Evolutionary conservation across 768 basidiomycete species (phyloP).

Genomic region (Calvatia gigantea): DNA sequence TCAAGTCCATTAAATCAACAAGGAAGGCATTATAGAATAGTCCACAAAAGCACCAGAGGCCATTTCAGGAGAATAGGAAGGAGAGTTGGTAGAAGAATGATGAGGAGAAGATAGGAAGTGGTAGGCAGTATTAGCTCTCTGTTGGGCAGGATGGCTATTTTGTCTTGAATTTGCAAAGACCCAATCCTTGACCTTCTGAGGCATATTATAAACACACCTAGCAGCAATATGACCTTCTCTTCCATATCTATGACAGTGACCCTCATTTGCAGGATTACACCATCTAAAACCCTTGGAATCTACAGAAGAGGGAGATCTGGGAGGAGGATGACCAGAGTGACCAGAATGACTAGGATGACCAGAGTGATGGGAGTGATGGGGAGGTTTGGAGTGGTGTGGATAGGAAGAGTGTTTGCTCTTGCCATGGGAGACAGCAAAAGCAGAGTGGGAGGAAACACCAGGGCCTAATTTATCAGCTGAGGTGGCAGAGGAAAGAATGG

Average conservation of each 20-base stretch:
- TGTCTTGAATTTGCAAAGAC: neutral
- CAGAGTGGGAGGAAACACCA: too few relatives aligned
- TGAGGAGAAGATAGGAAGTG: neutral
- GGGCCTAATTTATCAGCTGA: too few relatives aligned
- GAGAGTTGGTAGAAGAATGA: neutral
- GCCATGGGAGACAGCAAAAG: too few relatives aligned
- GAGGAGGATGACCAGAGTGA: neutral
- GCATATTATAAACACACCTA: conserved; percentile 16
- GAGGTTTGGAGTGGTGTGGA: too few relatives aligned
- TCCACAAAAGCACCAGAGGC: neutral
- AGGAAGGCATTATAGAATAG: neutral
- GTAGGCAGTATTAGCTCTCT: neutral
- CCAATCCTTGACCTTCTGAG: conserved; percentile 14
- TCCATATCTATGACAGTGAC: conserved; percentile 15
- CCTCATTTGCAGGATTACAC: conserved; percentile 11
- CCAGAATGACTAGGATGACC: too few relatives aligned
- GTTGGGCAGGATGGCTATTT: neutral
- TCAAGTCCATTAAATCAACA: neutral
- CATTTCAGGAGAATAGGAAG: too few relatives aligned
- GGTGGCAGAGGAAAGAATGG: too few relatives aligned
- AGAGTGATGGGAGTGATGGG: too few relatives aligned
- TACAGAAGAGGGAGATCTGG: neutral
- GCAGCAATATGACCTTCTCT: conserved; percentile 13
- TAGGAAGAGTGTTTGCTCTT: too few relatives aligned
- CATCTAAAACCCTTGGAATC: conserved; percentile 12